phyloP scores from a whole-genome alignment of 106 monocot genomes.

The Amphibolis antarctica region DNA sequence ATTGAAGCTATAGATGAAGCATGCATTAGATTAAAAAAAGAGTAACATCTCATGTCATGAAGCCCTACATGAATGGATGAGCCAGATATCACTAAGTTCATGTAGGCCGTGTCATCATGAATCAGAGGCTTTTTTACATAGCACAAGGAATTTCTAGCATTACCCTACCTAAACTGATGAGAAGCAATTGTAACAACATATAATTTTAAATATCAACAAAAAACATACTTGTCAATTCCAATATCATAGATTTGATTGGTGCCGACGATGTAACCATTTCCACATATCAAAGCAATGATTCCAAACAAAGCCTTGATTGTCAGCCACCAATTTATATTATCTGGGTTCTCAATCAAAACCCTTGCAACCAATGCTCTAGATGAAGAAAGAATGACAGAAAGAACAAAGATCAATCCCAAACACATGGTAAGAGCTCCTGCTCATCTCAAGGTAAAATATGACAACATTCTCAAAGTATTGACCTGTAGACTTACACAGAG shows the following conservation, averaged over 20 bases:
- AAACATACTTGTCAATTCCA: constrained; percentile 89
- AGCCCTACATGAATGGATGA: too few relatives aligned
- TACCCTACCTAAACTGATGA: too few relatives aligned
- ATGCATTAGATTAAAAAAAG: neutral
- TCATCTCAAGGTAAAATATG: neutral
- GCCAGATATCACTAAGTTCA: too few relatives aligned
- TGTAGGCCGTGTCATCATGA: too few relatives aligned
- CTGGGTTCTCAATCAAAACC: constrained; percentile 77
- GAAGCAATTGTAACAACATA: too few relatives aligned
- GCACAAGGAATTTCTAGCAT: neutral
- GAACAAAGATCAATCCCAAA: neutral
- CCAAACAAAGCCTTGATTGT: constrained; percentile 79
- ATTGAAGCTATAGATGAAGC: neutral
- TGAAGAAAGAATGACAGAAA: neutral
- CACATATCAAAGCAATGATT: constrained; percentile 74
- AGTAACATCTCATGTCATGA: neutral
- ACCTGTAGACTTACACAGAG: constrained; percentile 44
- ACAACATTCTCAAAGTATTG: neutral
- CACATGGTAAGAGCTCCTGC: neutral
- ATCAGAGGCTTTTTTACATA: too few relatives aligned
- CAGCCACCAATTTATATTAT: constrained; percentile 85
- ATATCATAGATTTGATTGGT: constrained; percentile 98
- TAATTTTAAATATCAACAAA: neutral
- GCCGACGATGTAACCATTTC: constrained; percentile 96
- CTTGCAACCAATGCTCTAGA: constrained; percentile 81